Percentiles rank a stretch among this genome's conserved stretches.
Conservation (phyloP, 495 filamentous ascomycete species). For the Hapsidospora chrysogenum region DNA sequence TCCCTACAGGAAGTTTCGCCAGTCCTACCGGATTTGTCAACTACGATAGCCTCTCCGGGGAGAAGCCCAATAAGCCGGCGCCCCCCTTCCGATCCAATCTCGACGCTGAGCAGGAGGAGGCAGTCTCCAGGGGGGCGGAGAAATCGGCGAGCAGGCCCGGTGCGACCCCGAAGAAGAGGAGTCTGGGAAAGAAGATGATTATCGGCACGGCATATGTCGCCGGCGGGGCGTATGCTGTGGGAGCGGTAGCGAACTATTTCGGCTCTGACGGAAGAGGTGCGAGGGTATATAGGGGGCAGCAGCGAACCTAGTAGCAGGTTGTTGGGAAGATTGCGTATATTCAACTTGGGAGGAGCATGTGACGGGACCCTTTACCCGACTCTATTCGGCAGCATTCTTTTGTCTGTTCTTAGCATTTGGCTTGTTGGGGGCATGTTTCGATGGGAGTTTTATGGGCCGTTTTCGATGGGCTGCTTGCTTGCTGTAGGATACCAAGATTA, state of each 20-base stretch:
- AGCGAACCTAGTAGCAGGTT: too few species aligned
- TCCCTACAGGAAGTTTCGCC: slow-evolving; percentile 31
- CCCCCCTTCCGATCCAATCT: slow-evolving; percentile 19
- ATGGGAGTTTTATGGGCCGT: too few species aligned
- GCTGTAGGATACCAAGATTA: too few species aligned
- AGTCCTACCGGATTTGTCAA: slow-evolving; percentile 42
- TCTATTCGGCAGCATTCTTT: too few species aligned
- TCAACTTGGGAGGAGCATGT: too few species aligned
- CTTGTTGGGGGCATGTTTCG: too few species aligned
- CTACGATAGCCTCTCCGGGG: slow-evolving; percentile 20
- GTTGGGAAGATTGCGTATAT: too few species aligned
- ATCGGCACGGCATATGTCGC: slow-evolving; percentile 43
- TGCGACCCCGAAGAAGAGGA: slow-evolving; percentile 14
- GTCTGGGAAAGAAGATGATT: slow-evolving; percentile 29
- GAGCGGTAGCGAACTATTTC: slow-evolving; percentile 52
- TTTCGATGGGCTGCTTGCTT: too few species aligned
- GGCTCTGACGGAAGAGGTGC: slow-evolving; percentile 39
- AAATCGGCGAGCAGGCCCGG: slow-evolving; percentile 11
- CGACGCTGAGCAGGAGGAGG: slow-evolving; percentile 39
- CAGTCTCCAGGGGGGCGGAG: slow-evolving; percentile 33
- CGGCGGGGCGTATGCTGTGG: slow-evolving; percentile 48
- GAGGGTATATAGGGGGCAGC: too few species aligned
- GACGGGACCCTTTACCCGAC: too few species aligned
- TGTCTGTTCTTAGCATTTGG: too few species aligned
- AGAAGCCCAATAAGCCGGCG: slow-evolving; percentile 5